Conservation (phyloP, 306 rosid genomes). For the Dalbergia cultrata region DNA sequence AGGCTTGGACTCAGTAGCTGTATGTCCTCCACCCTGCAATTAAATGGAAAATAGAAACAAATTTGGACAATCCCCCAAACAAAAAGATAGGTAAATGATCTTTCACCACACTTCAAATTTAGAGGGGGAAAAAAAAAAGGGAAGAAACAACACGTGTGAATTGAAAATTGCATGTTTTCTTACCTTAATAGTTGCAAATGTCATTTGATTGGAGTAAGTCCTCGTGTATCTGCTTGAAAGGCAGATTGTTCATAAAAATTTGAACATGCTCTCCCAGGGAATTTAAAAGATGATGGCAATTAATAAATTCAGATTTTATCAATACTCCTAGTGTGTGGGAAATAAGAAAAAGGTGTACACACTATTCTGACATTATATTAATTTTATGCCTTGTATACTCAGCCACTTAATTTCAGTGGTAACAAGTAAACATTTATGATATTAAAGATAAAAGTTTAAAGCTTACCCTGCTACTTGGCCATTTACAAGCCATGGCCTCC, state of each 20-base stretch:
- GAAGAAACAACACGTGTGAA: too few species aligned
- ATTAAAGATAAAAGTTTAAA: neutral
- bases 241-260: neutral
- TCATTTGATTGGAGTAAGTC: slow-evolving; percentile 46
- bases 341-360: neutral
- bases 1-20: slow-evolving; percentile 23
- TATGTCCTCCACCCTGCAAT: slow-evolving; percentile 42
- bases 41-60: neutral
- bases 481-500: slow-evolving; percentile 61
- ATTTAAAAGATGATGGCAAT: neutral
- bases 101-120: neutral
- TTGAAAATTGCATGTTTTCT: slow-evolving; percentile 18
- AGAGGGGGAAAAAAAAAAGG: too few species aligned
- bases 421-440: too few species aligned
- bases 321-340: neutral
- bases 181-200: slow-evolving; percentile 52
- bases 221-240: neutral
- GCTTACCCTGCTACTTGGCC: slow-evolving; percentile 61
- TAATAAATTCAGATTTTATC: neutral
- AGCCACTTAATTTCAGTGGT: neutral
- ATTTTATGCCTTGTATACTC: neutral
- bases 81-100: neutral
- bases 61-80: too few species aligned
- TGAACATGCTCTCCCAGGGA: neutral
- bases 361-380: too few species aligned